Percentiles rank a stretch among this genome's conserved stretches.
Evolutionary conservation across 2,329 filamentous ascomycete genomes (phyloP).

Genomic region (Pseudocercospora cruenta): DNA sequence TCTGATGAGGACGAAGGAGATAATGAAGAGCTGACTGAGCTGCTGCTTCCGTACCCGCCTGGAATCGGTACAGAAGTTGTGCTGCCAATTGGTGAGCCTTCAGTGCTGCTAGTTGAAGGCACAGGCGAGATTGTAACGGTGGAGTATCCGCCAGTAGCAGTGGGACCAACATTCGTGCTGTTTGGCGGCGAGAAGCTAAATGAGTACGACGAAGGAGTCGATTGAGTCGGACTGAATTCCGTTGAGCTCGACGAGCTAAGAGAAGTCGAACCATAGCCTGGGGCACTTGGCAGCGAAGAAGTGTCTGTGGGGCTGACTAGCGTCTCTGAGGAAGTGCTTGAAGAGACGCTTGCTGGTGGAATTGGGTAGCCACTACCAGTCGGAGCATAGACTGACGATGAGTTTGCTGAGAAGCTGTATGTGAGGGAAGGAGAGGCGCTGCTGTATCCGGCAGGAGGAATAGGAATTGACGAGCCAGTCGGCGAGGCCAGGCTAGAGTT

Average conservation of each 20-base stretch:
- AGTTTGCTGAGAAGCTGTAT: constrained; percentile 16
- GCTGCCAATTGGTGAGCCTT: neutral
- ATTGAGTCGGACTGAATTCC: constrained; percentile 4
- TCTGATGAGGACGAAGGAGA: neutral
- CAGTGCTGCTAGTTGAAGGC: neutral
- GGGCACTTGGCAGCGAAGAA: constrained; percentile 4
- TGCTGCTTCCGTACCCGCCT: neutral
- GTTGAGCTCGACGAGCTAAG: constrained; percentile 6
- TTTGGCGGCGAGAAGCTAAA: constrained; percentile 10
- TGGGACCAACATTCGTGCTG: constrained; percentile 10
- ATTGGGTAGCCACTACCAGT: constrained; percentile 16
- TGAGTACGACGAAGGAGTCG: neutral
- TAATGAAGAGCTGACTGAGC: neutral
- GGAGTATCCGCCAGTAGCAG: neutral
- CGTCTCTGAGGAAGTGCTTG: constrained; percentile 6
- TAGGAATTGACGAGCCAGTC: constrained; percentile 1
- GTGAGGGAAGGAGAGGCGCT: constrained; percentile 1
- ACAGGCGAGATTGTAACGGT: neutral
- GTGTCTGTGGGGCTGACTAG: constrained; percentile 17
- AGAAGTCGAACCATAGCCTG: constrained; percentile 13
- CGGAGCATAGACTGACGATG: constrained; percentile 4
- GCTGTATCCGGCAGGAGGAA: constrained; percentile 4
- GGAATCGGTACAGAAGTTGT: neutral
- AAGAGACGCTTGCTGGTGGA: constrained; percentile 7
- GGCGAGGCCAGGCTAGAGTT: constrained; percentile 11